These are phyloP conservation scores for Atkinsonella texensis DNA, from an alignment of 2,329 filamentous ascomycete species.

Conservation along the genomic window DNA sequence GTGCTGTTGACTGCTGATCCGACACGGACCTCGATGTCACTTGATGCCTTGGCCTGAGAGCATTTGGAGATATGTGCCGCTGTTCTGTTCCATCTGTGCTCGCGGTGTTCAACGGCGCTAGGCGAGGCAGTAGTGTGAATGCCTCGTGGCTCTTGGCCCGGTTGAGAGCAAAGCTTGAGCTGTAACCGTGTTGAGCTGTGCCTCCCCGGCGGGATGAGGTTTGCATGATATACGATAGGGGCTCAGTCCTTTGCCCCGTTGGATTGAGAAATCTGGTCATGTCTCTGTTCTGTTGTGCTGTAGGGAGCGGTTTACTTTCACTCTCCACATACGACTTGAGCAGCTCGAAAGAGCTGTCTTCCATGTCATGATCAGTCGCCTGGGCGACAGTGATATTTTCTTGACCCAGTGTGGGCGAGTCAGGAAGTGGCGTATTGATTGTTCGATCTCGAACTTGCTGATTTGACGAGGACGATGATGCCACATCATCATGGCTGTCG, in stretches of 20 bases:
- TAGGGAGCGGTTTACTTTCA: background rate
- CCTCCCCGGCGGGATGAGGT: too few relatives aligned
- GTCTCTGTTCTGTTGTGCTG: background rate
- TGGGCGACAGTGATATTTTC: background rate
- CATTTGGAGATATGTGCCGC: background rate
- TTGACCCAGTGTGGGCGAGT: constrained; percentile 5
- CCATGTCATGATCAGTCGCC: background rate
- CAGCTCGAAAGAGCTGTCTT: background rate
- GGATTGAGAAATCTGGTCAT: too few relatives aligned
- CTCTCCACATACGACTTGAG: background rate
- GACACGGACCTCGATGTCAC: background rate
- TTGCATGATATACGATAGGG: background rate
- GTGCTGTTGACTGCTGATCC: background rate
- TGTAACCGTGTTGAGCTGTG: background rate
- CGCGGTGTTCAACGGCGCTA: background rate
- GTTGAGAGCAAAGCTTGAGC: constrained; percentile 14
- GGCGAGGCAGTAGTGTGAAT: constrained; percentile 12
- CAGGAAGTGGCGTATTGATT: background rate
- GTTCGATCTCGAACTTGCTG: background rate
- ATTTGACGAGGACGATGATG: background rate
- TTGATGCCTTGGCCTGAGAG: background rate
- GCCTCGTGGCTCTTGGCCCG: constrained; percentile 11
- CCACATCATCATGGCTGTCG: background rate
- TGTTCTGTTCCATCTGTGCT: background rate
- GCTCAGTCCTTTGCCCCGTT: too few relatives aligned